Evolutionary conservation across 805 yeast species (phyloP).

Genomic region (Candida broadrunensis): DNA sequence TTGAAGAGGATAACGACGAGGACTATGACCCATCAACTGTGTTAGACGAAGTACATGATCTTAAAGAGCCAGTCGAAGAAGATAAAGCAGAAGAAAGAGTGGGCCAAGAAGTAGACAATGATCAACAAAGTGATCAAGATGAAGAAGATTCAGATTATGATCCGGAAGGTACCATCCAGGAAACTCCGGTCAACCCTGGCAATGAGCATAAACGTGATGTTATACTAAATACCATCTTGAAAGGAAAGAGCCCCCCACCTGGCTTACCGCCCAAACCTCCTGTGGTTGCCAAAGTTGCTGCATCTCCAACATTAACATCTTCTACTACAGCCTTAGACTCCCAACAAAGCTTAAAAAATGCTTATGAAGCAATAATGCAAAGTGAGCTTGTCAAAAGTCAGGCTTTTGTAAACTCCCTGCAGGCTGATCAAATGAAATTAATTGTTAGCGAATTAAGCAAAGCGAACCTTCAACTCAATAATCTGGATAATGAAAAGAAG

Average conservation of each 20-base stretch:
- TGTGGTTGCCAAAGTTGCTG: slow-evolving; percentile 10
- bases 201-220: slow-evolving; percentile 3
- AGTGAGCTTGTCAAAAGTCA: slow-evolving; percentile 33
- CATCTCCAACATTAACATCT: slow-evolving; percentile 2
- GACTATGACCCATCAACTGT: slow-evolving; percentile 4
- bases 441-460: slow-evolving; percentile 36
- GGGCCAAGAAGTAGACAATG: slow-evolving; percentile 1
- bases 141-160: slow-evolving; percentile 28
- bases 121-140: slow-evolving; percentile 12
- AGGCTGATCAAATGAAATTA: slow-evolving; percentile 28
- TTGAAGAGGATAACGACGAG: slow-evolving; percentile 8
- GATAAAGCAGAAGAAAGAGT: slow-evolving; percentile 2
- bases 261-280: slow-evolving; percentile 31
- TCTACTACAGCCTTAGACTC: slow-evolving; percentile 7
- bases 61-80: slow-evolving; percentile 5
- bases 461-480: slow-evolving; percentile 27
- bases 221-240: slow-evolving; percentile 4
- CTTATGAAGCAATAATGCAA: slow-evolving; percentile 34
- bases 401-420: slow-evolving; percentile 33
- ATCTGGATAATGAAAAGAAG: slow-evolving; percentile 2
- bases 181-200: slow-evolving; percentile 1
- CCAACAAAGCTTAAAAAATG: slow-evolving; percentile 22
- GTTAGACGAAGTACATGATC: slow-evolving; percentile 2
- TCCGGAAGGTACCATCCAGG: slow-evolving; percentile 17
- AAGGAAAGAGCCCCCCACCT: slow-evolving; percentile 10